Evolutionary conservation across 2,329 filamentous ascomycete species (phyloP).

Genomic region (Fusarium pininemorale): DNA sequence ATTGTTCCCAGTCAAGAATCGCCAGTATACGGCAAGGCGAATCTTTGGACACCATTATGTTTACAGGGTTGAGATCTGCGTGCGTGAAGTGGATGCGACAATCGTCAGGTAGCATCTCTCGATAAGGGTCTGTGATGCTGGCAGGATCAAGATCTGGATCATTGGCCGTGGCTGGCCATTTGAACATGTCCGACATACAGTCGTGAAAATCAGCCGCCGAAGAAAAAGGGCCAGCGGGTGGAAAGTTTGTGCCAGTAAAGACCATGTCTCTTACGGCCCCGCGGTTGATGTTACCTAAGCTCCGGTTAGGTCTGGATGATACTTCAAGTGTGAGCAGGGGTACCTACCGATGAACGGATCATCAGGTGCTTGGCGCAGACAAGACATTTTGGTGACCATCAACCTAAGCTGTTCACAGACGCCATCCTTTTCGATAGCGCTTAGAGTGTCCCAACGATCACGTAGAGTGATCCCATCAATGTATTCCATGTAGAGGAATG

Average conservation of each 20-base stretch:
- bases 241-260: neutral
- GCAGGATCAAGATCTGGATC: neutral
- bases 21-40: neutral
- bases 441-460: neutral
- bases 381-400: neutral
- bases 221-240: conserved; percentile 12
- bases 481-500: conserved; percentile 16
- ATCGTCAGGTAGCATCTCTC: neutral
- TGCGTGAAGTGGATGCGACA: conserved; percentile 17
- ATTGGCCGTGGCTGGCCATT: neutral
- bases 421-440: neutral
- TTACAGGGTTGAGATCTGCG: conserved; percentile 21
- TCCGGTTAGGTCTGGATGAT: neutral
- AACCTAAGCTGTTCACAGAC: neutral
- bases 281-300: conserved; percentile 18
- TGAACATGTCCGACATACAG: conserved; percentile 15
- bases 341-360: neutral
- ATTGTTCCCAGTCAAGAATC: neutral
- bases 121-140: conserved; percentile 3
- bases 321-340: neutral
- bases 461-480: conserved; percentile 2
- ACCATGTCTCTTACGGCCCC: neutral
- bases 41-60: conserved; percentile 16
- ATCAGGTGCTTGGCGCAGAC: neutral
- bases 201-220: conserved; percentile 14